A percentile compares a stretch with the other conserved stretches of the same genome.
phyloP scores from a whole-genome alignment of 2,329 filamentous ascomycete genomes.

The Colletotrichum musicola region DNA sequence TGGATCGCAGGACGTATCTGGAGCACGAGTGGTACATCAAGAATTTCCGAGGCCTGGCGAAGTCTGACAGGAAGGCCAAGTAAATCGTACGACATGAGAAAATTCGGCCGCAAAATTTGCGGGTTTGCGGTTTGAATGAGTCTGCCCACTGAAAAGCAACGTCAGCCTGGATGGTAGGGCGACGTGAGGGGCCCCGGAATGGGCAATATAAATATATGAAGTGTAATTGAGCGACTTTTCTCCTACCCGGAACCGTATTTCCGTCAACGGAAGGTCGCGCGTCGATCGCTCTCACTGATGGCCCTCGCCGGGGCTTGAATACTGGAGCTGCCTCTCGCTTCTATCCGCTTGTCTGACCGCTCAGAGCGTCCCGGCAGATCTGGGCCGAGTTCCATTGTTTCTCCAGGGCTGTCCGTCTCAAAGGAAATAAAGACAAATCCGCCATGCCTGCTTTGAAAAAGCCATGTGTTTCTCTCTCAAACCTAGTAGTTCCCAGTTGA shows the following conservation, averaged over 20 bases:
- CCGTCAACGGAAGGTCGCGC: constrained; percentile 1
- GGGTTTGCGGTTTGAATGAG: not conserved
- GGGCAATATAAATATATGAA: constrained; percentile 23
- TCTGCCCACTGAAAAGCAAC: not conserved
- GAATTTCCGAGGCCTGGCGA: not conserved
- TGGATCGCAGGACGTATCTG: constrained; percentile 59
- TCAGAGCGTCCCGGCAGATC: not conserved
- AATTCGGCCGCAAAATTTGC: not conserved
- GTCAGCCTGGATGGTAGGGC: not conserved
- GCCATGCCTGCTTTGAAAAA: too few species aligned
- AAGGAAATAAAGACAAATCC: too few species aligned
- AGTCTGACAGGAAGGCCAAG: constrained; percentile 2
- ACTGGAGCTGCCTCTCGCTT: constrained; percentile 23
- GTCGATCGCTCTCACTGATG: constrained; percentile 3
- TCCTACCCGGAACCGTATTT: constrained; percentile 9
- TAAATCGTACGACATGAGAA: constrained; percentile 22
- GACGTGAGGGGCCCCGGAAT: not conserved
- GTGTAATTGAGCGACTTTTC: constrained; percentile 2
- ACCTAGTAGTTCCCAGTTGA: too few species aligned
- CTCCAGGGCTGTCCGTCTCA: too few species aligned
- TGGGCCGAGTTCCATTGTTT: constrained; percentile 11
- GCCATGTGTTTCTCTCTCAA: too few species aligned
- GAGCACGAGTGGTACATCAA: constrained; percentile 22
- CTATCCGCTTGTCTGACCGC: constrained; percentile 5
- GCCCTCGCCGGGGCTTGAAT: not conserved